Percentiles rank a stretch among this genome's conserved stretches.
Conservation (phyloP, 176 grass and related monocot species). For the Hordeum marinum region DNA sequence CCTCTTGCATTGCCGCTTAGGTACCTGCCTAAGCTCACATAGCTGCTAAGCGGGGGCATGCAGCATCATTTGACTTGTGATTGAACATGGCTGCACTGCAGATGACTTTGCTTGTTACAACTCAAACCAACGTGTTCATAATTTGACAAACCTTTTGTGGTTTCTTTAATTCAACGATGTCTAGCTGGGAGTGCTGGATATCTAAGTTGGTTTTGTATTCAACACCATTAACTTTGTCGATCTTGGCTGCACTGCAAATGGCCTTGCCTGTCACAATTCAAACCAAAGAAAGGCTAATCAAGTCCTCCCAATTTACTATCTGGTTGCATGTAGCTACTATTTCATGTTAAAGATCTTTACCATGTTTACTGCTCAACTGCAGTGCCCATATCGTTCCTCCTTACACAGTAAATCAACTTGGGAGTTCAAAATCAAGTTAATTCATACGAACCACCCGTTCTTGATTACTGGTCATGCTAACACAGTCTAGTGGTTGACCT, state of each 20-base stretch:
- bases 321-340: background rate
- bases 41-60: background rate
- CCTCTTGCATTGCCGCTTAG: background rate
- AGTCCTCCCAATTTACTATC: background rate
- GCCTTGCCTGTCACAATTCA: background rate
- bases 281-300: background rate
- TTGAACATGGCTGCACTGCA: background rate
- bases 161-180: background rate
- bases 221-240: background rate
- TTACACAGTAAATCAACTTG: slow-evolving; percentile 11
- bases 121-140: background rate
- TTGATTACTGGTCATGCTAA: background rate
- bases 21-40: background rate
- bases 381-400: background rate
- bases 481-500: background rate
- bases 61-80: background rate
- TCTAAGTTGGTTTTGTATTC: background rate
- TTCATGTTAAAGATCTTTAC: background rate
- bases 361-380: background rate
- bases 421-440: background rate
- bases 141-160: background rate
- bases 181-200: background rate
- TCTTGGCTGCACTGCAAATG: background rate
- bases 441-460: background rate
- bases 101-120: background rate